A percentile compares a stretch with the other conserved stretches of the same genome.
phyloP scores from a whole-genome alignment of 164 flowering plant species.

The Cinnamomum micranthum region DNA sequence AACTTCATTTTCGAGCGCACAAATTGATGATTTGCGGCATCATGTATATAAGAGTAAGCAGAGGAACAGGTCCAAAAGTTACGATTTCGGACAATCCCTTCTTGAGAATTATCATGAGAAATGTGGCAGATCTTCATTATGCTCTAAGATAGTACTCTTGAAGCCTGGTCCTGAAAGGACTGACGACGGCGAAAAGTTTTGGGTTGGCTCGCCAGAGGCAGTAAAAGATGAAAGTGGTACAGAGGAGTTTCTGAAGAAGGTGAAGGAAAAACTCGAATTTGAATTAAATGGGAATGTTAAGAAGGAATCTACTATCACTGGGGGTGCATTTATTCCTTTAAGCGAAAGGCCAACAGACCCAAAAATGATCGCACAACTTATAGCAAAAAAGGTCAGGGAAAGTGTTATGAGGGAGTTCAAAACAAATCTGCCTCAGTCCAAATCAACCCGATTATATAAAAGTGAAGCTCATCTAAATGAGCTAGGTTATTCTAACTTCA shows the following conservation, averaged over 20 bases:
- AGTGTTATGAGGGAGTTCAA: constrained; percentile 55
- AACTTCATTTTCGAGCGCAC: constrained; percentile 10
- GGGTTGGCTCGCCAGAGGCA: constrained; percentile 48
- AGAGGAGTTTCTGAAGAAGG: constrained; percentile 86
- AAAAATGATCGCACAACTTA: constrained; percentile 52
- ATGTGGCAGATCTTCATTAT: constrained; percentile 31
- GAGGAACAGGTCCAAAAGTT: constrained; percentile 27
- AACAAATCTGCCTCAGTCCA: constrained; percentile 57
- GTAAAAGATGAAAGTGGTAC: constrained; percentile 45
- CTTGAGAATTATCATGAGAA: constrained; percentile 15
- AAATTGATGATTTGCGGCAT: constrained; percentile 17
- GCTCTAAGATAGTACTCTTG: constrained; percentile 77
- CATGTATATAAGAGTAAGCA: constrained; percentile 19
- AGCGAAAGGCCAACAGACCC: constrained; percentile 58
- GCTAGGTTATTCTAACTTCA: constrained; percentile 60
- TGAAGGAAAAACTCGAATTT: constrained; percentile 63
- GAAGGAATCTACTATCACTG: constrained; percentile 40
- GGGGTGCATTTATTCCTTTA: constrained; percentile 65
- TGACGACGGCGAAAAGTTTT: constrained; percentile 39
- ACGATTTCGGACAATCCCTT: constrained; percentile 31
- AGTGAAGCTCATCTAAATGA: constrained; percentile 55
- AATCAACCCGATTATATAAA: constrained; percentile 69
- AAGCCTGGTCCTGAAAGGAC: constrained; percentile 79
- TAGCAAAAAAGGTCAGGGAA: constrained; percentile 63
- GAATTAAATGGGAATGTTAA: constrained; percentile 63